Conservation (phyloP, 805 yeast species). For the Yarrowia sp. region DNA sequence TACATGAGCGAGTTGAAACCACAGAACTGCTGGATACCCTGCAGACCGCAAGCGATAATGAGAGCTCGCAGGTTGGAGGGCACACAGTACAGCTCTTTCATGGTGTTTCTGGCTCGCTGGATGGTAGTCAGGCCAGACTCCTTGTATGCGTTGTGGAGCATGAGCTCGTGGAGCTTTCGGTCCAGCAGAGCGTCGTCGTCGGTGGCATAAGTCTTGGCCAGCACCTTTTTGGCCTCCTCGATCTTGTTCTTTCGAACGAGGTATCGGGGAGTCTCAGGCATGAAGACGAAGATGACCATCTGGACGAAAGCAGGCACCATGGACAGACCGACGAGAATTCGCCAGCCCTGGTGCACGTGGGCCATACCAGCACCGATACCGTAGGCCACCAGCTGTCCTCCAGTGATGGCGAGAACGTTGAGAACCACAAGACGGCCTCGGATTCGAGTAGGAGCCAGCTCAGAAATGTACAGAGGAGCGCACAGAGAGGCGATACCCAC, state of each 20-base stretch:
- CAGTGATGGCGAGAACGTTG: slow-evolving; percentile 88
- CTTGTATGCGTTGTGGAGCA: slow-evolving; percentile 47
- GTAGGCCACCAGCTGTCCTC: slow-evolving; percentile 94
- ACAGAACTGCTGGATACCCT: slow-evolving; percentile 95
- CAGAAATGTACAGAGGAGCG: slow-evolving; percentile 92
- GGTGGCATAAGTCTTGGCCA: slow-evolving; percentile 66
- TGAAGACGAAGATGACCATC: slow-evolving; percentile 74
- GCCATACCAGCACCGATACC: slow-evolving; percentile 83
- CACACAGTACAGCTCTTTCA: slow-evolving; percentile 48
- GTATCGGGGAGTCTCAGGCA: slow-evolving; percentile 96
- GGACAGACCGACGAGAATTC: slow-evolving; percentile 87
- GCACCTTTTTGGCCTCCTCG: slow-evolving; percentile 71
- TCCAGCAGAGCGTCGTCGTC: slow-evolving; percentile 70
- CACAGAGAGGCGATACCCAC: slow-evolving; percentile 94
- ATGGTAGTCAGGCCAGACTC: slow-evolving; percentile 24
- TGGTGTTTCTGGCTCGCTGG: slow-evolving; percentile 46
- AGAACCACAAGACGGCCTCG: slow-evolving; percentile 91
- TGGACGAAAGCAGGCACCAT: slow-evolving; percentile 86
- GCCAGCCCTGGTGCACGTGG: slow-evolving; percentile 83
- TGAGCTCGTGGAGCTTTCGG: slow-evolving; percentile 71
- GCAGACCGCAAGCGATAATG: slow-evolving; percentile 88
- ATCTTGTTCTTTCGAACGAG: slow-evolving; percentile 73
- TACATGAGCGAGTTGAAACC: slow-evolving; percentile 98
- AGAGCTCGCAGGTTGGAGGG: slow-evolving; percentile 84
- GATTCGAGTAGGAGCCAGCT: slow-evolving; percentile 88